Conservation (phyloP, 1,284 basidiomycete genomes). For the Malassezia obtusa region DNA sequence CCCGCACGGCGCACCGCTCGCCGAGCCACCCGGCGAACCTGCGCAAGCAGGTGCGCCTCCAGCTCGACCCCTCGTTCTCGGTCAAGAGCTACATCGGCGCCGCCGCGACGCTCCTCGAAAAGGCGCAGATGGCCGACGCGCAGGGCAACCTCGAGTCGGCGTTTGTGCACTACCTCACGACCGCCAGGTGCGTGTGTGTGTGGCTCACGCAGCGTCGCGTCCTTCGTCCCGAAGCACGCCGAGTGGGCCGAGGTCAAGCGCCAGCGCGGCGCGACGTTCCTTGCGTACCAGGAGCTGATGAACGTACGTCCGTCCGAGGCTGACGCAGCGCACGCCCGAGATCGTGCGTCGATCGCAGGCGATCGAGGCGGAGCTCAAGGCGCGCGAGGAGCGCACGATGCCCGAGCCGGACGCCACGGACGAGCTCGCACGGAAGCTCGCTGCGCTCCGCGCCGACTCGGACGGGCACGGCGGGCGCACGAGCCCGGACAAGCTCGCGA, state of each 20-base stretch:
- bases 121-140: conserved; percentile 39
- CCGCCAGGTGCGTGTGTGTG: conserved; percentile 24
- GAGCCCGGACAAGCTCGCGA: background rate
- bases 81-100: conserved; percentile 45
- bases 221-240: conserved; percentile 42
- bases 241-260: conserved; percentile 35
- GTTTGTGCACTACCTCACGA: conserved; percentile 47
- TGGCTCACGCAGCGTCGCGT: conserved; percentile 23
- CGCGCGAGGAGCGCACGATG: conserved; percentile 27
- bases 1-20: conserved; percentile 16
- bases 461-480: background rate
- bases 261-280: conserved; percentile 28
- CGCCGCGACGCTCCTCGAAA: conserved; percentile 42
- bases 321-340: conserved; percentile 22
- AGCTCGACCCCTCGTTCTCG: conserved; percentile 37
- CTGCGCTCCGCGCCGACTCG: background rate
- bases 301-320: conserved; percentile 10
- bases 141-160: conserved; percentile 43
- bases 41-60: conserved; percentile 35
- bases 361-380: conserved; percentile 32
- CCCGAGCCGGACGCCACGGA: background rate
- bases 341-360: conserved; percentile 37
- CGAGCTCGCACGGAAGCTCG: background rate
- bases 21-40: conserved; percentile 42
- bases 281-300: conserved; percentile 43